These are phyloP conservation scores for Crataegus laevigata DNA, from an alignment of 306 rosid species.

Conservation along the genomic window DNA sequence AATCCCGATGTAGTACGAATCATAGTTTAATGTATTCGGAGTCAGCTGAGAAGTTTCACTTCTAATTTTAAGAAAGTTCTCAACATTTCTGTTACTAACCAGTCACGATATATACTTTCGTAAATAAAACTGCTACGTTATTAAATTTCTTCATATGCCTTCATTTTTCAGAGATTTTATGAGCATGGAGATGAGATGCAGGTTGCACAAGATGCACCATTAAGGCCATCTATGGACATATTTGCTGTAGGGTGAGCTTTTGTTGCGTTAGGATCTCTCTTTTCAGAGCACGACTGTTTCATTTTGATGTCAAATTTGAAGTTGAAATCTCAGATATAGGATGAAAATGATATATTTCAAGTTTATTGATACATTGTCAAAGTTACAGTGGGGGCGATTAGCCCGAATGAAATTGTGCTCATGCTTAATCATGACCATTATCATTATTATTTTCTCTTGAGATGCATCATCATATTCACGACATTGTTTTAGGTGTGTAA, in stretches of 20 bases:
- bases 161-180: constrained; percentile 69
- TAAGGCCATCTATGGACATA: constrained; percentile 90
- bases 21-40: neutral
- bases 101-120: neutral
- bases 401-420: neutral
- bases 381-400: neutral
- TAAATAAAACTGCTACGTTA: constrained; percentile 5
- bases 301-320: neutral
- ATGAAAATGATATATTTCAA: neutral
- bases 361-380: neutral
- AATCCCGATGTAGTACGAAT: neutral
- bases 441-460: neutral
- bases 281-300: neutral
- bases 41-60: neutral
- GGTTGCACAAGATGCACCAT: constrained; percentile 77
- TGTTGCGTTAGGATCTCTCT: constrained; percentile 18
- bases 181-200: constrained; percentile 97
- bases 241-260: constrained; percentile 90
- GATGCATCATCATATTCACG: neutral
- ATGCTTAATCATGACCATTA: neutral
- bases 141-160: neutral
- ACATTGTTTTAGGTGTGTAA: constrained; percentile 68
- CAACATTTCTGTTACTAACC: neutral
- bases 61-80: neutral
- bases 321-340: neutral